These are phyloP conservation scores for Huiozyma naganishii DNA, from an alignment of 805 yeast genomes.

Conservation along the genomic window DNA sequence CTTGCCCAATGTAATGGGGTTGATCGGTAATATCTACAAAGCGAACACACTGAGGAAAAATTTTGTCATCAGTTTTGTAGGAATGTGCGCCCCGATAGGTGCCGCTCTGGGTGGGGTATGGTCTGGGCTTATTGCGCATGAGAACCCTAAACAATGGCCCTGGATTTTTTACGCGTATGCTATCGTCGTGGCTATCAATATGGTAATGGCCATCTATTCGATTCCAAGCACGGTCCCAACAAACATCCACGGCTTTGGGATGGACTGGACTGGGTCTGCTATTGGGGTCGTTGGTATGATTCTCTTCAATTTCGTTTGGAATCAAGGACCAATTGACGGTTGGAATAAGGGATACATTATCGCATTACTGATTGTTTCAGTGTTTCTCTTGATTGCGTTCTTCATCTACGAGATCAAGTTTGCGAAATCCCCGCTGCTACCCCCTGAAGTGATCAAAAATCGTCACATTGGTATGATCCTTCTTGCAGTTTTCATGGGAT, in stretches of 20 bases:
- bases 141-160: constrained; percentile 15
- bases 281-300: constrained; percentile 52
- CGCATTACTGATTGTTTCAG: constrained; percentile 43
- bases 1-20: constrained; percentile 50
- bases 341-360: constrained; percentile 54
- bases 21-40: constrained; percentile 38
- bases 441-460: constrained; percentile 35
- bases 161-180: constrained; percentile 24
- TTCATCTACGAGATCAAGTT: constrained; percentile 36
- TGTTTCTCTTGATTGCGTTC: constrained; percentile 36
- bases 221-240: constrained; percentile 25
- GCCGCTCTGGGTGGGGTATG: constrained; percentile 44
- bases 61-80: constrained; percentile 42
- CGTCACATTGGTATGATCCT: constrained; percentile 40
- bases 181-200: constrained; percentile 12
- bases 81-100: constrained; percentile 52
- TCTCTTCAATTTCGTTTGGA: constrained; percentile 58
- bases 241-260: constrained; percentile 16
- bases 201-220: constrained; percentile 12
- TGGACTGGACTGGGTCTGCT: constrained; percentile 44
- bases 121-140: constrained; percentile 34
- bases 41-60: constrained; percentile 36
- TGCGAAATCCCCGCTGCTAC: constrained; percentile 43
- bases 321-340: constrained; percentile 68
- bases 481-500: constrained; percentile 45